phyloP scores from a whole-genome alignment of 257 asterid species.

The Lycium ferocissimum region DNA sequence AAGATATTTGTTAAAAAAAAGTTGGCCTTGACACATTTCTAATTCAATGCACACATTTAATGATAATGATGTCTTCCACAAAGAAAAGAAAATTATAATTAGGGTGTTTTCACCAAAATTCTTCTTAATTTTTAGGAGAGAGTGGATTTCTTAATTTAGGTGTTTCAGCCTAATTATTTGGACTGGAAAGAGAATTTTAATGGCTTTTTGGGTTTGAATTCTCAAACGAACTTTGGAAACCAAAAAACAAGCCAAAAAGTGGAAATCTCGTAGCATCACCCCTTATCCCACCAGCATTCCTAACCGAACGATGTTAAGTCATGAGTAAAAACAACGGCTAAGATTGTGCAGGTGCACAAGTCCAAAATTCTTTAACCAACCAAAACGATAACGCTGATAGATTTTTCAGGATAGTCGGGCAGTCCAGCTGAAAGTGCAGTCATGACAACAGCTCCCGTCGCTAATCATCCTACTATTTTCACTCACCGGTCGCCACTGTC shows the following conservation, averaged over 20 bases:
- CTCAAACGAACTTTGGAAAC: too few relatives aligned
- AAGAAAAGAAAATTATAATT: too few relatives aligned
- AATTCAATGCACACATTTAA: too few relatives aligned
- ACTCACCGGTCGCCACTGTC: slow-evolving; percentile 23
- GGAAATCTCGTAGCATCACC: neutral
- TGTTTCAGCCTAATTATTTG: too few relatives aligned
- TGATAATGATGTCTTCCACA: too few relatives aligned
- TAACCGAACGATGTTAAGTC: neutral
- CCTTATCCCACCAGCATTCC: slow-evolving; percentile 14
- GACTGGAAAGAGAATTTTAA: too few relatives aligned
- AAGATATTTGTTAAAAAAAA: too few relatives aligned
- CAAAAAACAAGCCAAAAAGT: neutral
- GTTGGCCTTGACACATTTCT: too few relatives aligned
- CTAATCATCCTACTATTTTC: slow-evolving; percentile 23
- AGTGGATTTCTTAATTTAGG: too few relatives aligned
- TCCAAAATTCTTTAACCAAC: neutral
- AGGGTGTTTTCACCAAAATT: too few relatives aligned
- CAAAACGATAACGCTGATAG: slow-evolving; percentile 11
- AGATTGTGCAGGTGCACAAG: neutral
- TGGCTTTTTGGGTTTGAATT: too few relatives aligned
- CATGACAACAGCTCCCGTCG: slow-evolving; percentile 24
- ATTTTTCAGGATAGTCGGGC: neutral
- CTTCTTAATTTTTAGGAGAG: too few relatives aligned
- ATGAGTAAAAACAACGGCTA: neutral
- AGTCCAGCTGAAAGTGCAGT: neutral